A percentile compares a stretch with the other conserved stretches of the same genome.
These are phyloP conservation scores for Talaromyces atroroseus DNA, from an alignment of 2,329 filamentous ascomycete species.

Conservation along the genomic window DNA sequence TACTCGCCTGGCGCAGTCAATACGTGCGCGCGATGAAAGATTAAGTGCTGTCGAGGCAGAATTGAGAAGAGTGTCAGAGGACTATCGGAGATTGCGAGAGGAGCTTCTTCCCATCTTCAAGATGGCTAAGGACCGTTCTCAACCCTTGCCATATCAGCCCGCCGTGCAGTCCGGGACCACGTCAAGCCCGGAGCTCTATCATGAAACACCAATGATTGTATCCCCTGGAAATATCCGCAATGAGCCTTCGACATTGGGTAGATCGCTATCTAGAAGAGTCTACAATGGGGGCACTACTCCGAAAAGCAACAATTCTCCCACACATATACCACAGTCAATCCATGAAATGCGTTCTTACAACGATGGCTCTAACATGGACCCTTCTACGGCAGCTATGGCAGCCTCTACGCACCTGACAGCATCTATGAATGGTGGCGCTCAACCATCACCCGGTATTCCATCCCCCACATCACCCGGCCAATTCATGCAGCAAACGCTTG, in stretches of 20 bases:
- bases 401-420: constrained; percentile 66
- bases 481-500: constrained; percentile 39
- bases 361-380: constrained; percentile 54
- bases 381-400: constrained; percentile 61
- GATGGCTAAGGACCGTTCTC: constrained; percentile 83
- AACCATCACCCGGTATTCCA: constrained; percentile 45
- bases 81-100: constrained; percentile 82
- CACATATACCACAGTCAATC: constrained; percentile 59
- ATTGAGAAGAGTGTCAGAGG: constrained; percentile 74
- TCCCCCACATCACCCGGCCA: constrained; percentile 42
- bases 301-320: constrained; percentile 70
- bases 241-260: constrained; percentile 50
- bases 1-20: constrained; percentile 80
- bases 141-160: constrained; percentile 67
- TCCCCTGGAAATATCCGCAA: constrained; percentile 8
- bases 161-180: constrained; percentile 29
- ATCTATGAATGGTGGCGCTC: constrained; percentile 58
- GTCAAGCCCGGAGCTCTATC: constrained; percentile 28
- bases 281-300: constrained; percentile 62
- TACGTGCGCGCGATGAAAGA: constrained; percentile 83
- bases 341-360: constrained; percentile 55
- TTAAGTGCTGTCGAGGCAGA: constrained; percentile 80
- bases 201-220: constrained; percentile 7
- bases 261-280: constrained; percentile 71
- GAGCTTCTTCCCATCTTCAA: constrained; percentile 87